A percentile compares a stretch with the other conserved stretches of the same genome.
phyloP scores from a whole-genome alignment of 345 rosid species.

The Pugionium dolabratum region DNA sequence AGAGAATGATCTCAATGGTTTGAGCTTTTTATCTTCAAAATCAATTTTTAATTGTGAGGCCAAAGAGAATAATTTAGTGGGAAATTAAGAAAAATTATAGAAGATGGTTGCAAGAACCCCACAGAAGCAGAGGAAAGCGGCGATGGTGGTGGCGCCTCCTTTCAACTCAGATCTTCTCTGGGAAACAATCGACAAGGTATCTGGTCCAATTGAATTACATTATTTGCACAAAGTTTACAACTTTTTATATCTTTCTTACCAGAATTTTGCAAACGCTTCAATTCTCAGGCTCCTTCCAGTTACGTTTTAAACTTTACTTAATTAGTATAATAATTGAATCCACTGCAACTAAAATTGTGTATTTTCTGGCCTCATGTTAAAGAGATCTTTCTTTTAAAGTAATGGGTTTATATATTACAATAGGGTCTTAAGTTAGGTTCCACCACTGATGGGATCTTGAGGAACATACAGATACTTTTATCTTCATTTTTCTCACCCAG shows the following conservation, averaged over 20 bases:
- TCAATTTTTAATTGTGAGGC: conserved; percentile 13
- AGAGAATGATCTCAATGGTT: not conserved
- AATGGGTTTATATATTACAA: conserved; percentile 4
- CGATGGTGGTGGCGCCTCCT: conserved; percentile 50
- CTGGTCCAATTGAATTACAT: conserved; percentile 4
- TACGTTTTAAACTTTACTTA: conserved; percentile 1
- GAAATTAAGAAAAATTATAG: conserved; percentile 2
- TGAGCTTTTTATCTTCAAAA: not conserved
- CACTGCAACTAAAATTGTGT: conserved; percentile 5
- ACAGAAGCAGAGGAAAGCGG: conserved; percentile 73
- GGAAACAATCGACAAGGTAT: conserved; percentile 86
- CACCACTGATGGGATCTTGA: not conserved
- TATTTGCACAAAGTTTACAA: conserved; percentile 29
- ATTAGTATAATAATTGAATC: not conserved
- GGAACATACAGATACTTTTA: too few species aligned
- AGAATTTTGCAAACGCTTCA: conserved; percentile 21
- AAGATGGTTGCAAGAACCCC: conserved; percentile 99
- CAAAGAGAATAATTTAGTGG: conserved; percentile 13
- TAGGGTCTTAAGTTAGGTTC: conserved; percentile 8
- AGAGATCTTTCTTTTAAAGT: not conserved
- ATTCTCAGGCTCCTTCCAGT: conserved; percentile 42
- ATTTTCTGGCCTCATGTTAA: conserved; percentile 16
- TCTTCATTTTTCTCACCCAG: too few species aligned
- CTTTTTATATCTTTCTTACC: not conserved
- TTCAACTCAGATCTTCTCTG: conserved; percentile 74